Percentiles rank a stretch among this genome's conserved stretches.
Conservation (phyloP, 129 eudicot genomes). For the Apium graveolens region DNA sequence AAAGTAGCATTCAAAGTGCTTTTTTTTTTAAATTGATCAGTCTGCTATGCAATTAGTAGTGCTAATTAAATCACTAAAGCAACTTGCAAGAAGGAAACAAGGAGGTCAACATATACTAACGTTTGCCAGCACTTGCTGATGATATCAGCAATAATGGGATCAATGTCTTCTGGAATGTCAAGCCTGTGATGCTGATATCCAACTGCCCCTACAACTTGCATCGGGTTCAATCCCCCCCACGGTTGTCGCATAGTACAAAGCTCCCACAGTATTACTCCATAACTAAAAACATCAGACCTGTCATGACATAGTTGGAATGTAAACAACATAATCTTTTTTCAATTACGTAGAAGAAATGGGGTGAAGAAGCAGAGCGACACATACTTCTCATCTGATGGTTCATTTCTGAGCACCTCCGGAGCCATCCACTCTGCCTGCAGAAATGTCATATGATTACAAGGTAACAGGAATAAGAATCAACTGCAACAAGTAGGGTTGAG, state of each 20-base stretch:
- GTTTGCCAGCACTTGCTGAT: conserved; percentile 87
- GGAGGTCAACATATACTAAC: conserved; percentile 37
- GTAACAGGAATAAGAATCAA: background rate
- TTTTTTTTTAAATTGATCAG: background rate
- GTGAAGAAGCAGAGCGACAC: conserved; percentile 13
- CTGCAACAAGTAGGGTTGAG: background rate
- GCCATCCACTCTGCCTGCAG: conserved; percentile 99
- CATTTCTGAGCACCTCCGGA: conserved; percentile 94
- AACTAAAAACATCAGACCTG: conserved; percentile 94
- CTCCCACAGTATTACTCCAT: conserved; percentile 94
- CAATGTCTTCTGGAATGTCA: conserved; percentile 74
- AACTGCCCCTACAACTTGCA: conserved; percentile 99
- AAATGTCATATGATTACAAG: conserved; percentile 15
- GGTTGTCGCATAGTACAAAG: conserved; percentile 92
- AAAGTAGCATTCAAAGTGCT: background rate
- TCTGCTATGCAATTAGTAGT: background rate
- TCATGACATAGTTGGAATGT: conserved; percentile 17
- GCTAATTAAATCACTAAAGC: background rate
- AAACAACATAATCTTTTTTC: background rate
- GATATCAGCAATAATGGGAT: conserved; percentile 67
- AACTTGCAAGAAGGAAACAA: background rate
- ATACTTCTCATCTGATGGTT: conserved; percentile 93
- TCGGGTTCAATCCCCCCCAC: conserved; percentile 97
- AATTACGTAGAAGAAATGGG: background rate
- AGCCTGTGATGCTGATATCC: conserved; percentile 97